These are phyloP conservation scores for Diaporthe destruens DNA, from an alignment of 2,329 filamentous ascomycete genomes.

Conservation along the genomic window DNA sequence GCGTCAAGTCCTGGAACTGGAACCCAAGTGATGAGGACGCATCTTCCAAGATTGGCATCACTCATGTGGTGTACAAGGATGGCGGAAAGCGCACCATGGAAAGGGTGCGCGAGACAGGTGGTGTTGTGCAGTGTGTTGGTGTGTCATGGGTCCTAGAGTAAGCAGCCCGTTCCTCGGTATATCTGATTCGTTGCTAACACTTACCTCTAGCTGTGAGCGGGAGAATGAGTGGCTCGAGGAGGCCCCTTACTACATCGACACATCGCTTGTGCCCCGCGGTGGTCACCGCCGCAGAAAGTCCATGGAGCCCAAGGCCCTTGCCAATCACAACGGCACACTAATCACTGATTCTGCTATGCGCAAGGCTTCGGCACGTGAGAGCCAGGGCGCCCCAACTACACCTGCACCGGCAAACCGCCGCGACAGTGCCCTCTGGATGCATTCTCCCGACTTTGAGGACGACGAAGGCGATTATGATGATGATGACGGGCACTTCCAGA, in stretches of 20 bases:
- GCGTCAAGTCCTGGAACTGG: slow-evolving; percentile 82
- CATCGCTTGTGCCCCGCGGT: slow-evolving; percentile 74
- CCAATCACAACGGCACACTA: slow-evolving; percentile 76
- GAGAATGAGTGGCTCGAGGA: slow-evolving; percentile 84
- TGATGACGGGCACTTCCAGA: slow-evolving; percentile 52
- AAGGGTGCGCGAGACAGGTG: slow-evolving; percentile 79
- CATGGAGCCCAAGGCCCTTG: slow-evolving; percentile 81
- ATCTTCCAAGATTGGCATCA: slow-evolving; percentile 75
- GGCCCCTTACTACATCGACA: slow-evolving; percentile 76
- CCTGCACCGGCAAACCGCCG: slow-evolving; percentile 61
- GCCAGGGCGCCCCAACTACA: slow-evolving; percentile 59
- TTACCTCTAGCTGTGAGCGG: slow-evolving; percentile 73
- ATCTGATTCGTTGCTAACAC: slow-evolving; percentile 46
- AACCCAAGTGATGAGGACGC: slow-evolving; percentile 63
- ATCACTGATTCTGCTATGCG: slow-evolving; percentile 55
- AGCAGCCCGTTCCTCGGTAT: slow-evolving; percentile 53
- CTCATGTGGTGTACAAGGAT: slow-evolving; percentile 92
- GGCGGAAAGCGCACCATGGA: slow-evolving; percentile 84
- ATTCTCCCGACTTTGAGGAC: slow-evolving; percentile 62
- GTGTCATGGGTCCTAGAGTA: slow-evolving; percentile 91
- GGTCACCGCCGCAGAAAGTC: slow-evolving; percentile 81
- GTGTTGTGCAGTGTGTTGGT: slow-evolving; percentile 86
- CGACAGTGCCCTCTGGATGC: slow-evolving; percentile 68
- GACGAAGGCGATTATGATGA: slow-evolving; percentile 46
- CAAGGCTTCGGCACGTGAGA: slow-evolving; percentile 48